These are phyloP conservation scores for Didymella segeticola DNA, from an alignment of 2,329 filamentous ascomycete species.

Conservation along the genomic window DNA sequence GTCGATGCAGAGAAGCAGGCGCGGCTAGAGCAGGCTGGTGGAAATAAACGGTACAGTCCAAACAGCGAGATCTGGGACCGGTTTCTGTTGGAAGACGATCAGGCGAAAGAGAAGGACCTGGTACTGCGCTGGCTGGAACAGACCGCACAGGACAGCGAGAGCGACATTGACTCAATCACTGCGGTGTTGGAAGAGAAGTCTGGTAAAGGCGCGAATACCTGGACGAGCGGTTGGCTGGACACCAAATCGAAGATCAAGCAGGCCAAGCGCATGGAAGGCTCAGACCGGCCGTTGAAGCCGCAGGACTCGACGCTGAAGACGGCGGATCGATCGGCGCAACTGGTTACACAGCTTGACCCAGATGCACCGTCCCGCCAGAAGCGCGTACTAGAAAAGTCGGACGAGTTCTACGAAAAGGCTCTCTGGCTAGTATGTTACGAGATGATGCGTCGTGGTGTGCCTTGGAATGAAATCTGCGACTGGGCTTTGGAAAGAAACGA, in stretches of 20 bases:
- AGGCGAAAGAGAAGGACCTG: conserved; percentile 78
- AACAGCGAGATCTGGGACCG: conserved; percentile 72
- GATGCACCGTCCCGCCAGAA: conserved; percentile 85
- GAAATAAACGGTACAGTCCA: conserved; percentile 59
- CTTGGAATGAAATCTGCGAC: conserved; percentile 74
- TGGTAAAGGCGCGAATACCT: conserved; percentile 68
- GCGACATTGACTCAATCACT: conserved; percentile 77
- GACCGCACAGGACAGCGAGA: conserved; percentile 70
- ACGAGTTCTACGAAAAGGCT: conserved; percentile 86
- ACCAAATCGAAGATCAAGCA: conserved; percentile 90
- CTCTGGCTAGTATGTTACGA: conserved; percentile 96
- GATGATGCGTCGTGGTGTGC: conserved; percentile 84
- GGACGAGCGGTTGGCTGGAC: conserved; percentile 90
- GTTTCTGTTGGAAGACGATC: conserved; percentile 75
- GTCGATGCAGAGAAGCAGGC: conserved; percentile 41
- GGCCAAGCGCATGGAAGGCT: conserved; percentile 74
- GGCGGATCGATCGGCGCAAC: conserved; percentile 59
- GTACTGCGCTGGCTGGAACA: conserved; percentile 87
- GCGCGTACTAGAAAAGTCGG: conserved; percentile 77
- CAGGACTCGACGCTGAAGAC: conserved; percentile 57
- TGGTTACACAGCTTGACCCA: conserved; percentile 90
- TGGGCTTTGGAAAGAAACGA: conserved; percentile 89
- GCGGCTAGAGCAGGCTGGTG: conserved; percentile 40
- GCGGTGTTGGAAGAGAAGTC: conserved; percentile 74
- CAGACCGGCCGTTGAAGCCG: conserved; percentile 35